Percentiles rank a stretch among this genome's conserved stretches.
Conservation (phyloP, 2,329 filamentous ascomycete genomes). For the Neocucurbitaria cava region DNA sequence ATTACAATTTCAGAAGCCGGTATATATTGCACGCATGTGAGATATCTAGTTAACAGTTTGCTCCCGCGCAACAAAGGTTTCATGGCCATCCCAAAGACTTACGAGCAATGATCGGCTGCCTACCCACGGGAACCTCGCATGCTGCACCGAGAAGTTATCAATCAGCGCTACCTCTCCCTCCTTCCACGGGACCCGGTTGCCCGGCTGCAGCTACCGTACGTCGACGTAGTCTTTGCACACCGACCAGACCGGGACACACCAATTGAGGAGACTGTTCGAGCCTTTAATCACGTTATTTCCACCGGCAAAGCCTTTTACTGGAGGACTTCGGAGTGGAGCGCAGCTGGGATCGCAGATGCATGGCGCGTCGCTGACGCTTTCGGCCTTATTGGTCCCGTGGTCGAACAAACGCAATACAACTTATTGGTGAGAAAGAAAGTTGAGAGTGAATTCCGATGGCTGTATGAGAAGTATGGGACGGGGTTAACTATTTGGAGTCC, state of each 20-base stretch:
- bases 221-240: slow-evolving; percentile 75
- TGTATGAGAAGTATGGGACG: slow-evolving; percentile 62
- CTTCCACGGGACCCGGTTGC: slow-evolving; percentile 53
- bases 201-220: slow-evolving; percentile 66
- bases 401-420: slow-evolving; percentile 65
- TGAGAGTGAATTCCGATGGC: slow-evolving; percentile 64
- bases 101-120: neutral
- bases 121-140: neutral
- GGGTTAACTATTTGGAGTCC: slow-evolving; percentile 64
- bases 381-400: slow-evolving; percentile 62
- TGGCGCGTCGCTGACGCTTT: slow-evolving; percentile 66
- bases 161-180: neutral
- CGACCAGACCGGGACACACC: slow-evolving; percentile 72
- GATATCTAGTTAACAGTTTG: neutral
- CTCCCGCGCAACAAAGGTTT: neutral
- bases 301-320: slow-evolving; percentile 72
- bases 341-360: slow-evolving; percentile 66
- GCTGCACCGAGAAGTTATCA: neutral
- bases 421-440: slow-evolving; percentile 64
- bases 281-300: slow-evolving; percentile 74
- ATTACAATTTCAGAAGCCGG: too few species aligned
- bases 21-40: too few species aligned
- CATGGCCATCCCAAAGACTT: neutral
- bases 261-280: slow-evolving; percentile 74
- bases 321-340: slow-evolving; percentile 67